phyloP scores from a whole-genome alignment of 176 grass and related monocot genomes.

The Phragmites australis region DNA sequence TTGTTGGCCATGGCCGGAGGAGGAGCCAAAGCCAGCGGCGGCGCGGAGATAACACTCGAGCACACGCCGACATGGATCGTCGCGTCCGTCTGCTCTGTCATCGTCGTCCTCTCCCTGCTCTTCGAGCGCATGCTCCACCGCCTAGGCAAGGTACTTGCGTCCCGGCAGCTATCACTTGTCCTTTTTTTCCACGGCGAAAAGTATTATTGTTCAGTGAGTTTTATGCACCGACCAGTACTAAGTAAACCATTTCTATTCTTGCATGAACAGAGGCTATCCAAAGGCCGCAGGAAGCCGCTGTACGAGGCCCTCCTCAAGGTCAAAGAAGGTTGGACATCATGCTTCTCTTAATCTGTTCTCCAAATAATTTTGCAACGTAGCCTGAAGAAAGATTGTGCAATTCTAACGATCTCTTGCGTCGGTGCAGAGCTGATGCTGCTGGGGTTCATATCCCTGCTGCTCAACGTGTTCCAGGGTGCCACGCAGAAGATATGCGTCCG shows the following conservation, averaged over 20 bases:
- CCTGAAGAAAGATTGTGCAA: not conserved
- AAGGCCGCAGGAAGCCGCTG: constrained; percentile 61
- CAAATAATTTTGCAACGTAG: too few relatives aligned
- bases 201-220: not conserved
- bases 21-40: constrained; percentile 12
- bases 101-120: constrained; percentile 73
- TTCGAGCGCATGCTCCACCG: constrained; percentile 82
- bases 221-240: not conserved
- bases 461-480: constrained; percentile 59
- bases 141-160: constrained; percentile 81
- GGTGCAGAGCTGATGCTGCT: constrained; percentile 78
- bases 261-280: constrained; percentile 48
- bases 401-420: not conserved
- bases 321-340: constrained; percentile 59
- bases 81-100: constrained; percentile 65
- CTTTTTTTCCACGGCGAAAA: not conserved
- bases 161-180: not conserved
- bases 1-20: constrained; percentile 54
- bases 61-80: constrained; percentile 97
- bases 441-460: constrained; percentile 84
- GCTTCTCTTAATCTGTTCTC: not conserved
- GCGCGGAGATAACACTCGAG: constrained; percentile 47
- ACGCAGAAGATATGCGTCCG: constrained; percentile 57
- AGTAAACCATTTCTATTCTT: not conserved
- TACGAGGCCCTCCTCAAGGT: constrained; percentile 81